Base-by-base conservation (phyloP, 192 early-diverging fungal species). In the Backusella liffmaniae region DNA sequence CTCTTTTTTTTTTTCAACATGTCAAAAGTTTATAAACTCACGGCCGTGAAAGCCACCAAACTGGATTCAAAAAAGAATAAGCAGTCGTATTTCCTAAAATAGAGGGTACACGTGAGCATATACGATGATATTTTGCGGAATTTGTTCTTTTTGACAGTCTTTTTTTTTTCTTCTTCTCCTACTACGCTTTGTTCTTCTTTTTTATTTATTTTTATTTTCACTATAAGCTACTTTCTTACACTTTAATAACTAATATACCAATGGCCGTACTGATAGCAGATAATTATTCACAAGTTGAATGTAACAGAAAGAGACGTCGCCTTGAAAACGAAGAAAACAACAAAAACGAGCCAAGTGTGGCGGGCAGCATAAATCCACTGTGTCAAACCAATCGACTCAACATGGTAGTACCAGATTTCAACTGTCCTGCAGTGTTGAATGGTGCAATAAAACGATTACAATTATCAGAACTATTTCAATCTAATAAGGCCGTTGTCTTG, bases 401-500 rank as follows among this genome's bases (percentile, higher is more conserved):
- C 29, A 66, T 67, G 62, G 51, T 75, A 2, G 46, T 65, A 66
- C 73, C 73, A 42, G 65, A 75, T 75, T 75, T 75, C 30, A 75
- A 67, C 51, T 75, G 73, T 67, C n/a, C 62, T 66, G 62, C 73
- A 1, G 56, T 62, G 10, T 30, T 75, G 4, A 39, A 75, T 32
- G 21, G 34, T 12, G 5, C 35, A 34, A n/a, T 75, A 41, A 42
- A 67, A 16, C 62, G 73, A 26, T 67, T 56, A 23, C 73, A 75
- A 62, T 49, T 75, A 34, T 75, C 73, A 9, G 2, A 15, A 46
- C 15, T 75, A 32, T 51, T 75, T 1, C 62, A 66, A 46, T 26
- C 37, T 2, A 34, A 56, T 21, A 75, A 75, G 10, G 73, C 73
- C 2, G 42, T 75, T 18, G 75, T 80, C 0, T 49, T 80, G 29